Conservation (phyloP, 441 rosid genomes). For the Brassica hybrid region DNA sequence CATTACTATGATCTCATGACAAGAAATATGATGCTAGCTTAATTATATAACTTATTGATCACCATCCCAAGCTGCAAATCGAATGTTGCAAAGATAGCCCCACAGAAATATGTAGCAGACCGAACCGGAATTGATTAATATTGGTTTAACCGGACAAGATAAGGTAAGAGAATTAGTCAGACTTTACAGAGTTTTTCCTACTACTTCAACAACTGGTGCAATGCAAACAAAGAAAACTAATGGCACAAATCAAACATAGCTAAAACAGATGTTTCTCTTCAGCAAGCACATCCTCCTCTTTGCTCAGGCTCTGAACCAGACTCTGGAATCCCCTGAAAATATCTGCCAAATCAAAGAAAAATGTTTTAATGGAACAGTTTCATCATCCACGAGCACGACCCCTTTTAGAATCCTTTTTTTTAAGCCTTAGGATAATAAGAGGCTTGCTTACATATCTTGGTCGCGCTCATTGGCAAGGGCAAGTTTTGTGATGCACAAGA, state of each 20-base stretch:
- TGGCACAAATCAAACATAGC: conserved; percentile 22
- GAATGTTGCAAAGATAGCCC: background rate
- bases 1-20: conserved; percentile 1
- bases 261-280: conserved; percentile 37
- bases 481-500: conserved; percentile 78
- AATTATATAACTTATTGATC: background rate
- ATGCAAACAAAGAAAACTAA: conserved; percentile 13
- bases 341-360: conserved; percentile 50
- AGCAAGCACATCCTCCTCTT: conserved; percentile 93
- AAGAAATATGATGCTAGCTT: background rate
- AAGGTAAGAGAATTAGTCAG: background rate
- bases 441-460: conserved; percentile 82
- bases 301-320: conserved; percentile 78
- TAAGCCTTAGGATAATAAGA: background rate
- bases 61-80: background rate
- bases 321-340: conserved; percentile 87
- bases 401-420: background rate
- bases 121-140: background rate
- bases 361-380: background rate
- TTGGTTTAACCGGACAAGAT: background rate
- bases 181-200: conserved; percentile 5
- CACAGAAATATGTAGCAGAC: background rate
- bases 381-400: background rate
- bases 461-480: conserved; percentile 82
- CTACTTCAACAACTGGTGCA: conserved; percentile 14